Conservation (phyloP, 1,284 basidiomycete genomes). For the Pseudozyma thailandica region DNA sequence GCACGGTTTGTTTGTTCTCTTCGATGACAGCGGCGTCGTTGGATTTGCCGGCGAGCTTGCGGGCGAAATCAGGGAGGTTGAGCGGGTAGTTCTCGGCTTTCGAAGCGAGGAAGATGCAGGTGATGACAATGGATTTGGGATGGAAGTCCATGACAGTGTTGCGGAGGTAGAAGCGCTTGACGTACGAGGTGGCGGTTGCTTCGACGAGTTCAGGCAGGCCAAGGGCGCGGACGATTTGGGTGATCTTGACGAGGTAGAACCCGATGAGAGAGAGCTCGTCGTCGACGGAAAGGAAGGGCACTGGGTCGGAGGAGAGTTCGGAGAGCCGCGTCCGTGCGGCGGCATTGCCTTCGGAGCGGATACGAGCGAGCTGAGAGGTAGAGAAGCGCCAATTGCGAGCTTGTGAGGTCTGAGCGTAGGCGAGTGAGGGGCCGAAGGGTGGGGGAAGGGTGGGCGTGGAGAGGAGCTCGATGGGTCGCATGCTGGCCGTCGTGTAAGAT, state of each 20-base stretch:
- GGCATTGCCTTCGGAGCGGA: conserved; percentile 26
- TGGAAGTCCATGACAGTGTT: conserved; percentile 99
- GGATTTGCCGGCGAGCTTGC: conserved; percentile 49
- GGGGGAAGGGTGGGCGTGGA: conserved; percentile 38
- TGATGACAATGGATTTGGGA: conserved; percentile 91
- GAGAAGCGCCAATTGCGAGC: conserved; percentile 62
- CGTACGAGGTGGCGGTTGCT: conserved; percentile 87
- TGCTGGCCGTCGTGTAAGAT: conserved; percentile 20
- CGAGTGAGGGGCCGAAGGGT: conserved; percentile 42
- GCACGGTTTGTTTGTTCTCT: conserved; percentile 78
- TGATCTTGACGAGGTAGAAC: conserved; percentile 87
- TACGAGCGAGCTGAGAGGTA: conserved; percentile 10
- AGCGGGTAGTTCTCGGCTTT: conserved; percentile 96
- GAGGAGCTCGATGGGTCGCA: conserved; percentile 25
- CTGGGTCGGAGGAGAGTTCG: conserved; percentile 67
- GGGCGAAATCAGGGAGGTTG: conserved; percentile 82
- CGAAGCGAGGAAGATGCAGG: conserved; percentile 90
- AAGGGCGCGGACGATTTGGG: conserved; percentile 84
- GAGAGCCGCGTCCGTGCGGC: conserved; percentile 29
- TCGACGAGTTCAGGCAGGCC: conserved; percentile 90
- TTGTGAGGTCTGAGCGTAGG: conserved; percentile 59
- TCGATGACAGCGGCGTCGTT: conserved; percentile 79
- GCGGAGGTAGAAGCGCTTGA: conserved; percentile 96
- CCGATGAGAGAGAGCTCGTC: conserved; percentile 90
- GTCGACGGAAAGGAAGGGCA: conserved; percentile 78